Evolutionary conservation across 352 stramenopile genomes (phyloP).

Genomic region (Phytophthora sp.): DNA sequence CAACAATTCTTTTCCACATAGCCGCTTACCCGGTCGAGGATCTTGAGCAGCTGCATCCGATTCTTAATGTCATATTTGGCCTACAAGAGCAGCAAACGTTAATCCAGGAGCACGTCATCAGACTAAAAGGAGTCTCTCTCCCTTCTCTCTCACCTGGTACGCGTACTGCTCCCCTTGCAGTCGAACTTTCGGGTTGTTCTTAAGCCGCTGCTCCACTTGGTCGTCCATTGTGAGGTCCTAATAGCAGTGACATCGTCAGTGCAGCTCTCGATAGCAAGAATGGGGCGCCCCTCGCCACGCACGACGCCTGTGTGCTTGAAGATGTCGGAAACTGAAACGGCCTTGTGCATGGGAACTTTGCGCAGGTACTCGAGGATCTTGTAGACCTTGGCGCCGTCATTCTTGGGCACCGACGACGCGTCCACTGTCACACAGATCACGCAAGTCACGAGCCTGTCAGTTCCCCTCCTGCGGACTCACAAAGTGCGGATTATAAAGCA

Average conservation of each 20-base stretch:
- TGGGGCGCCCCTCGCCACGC: conserved; percentile 37
- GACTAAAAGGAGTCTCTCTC: neutral
- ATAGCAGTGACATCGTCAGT: conserved; percentile 1
- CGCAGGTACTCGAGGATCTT: conserved; percentile 89
- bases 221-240: conserved; percentile 83
- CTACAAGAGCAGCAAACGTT: conserved; percentile 33
- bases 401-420: conserved; percentile 80
- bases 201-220: conserved; percentile 83
- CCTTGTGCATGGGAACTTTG: conserved; percentile 82
- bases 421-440: conserved; percentile 57
- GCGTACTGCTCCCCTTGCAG: conserved; percentile 78
- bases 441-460: conserved; percentile 1
- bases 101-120: conserved; percentile 1
- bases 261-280: neutral
- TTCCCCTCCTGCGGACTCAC: neutral
- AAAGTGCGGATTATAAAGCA: neutral
- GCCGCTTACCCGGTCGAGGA: conserved; percentile 71
- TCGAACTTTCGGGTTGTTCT: conserved; percentile 89
- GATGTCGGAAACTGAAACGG: conserved; percentile 70
- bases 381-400: conserved; percentile 87
- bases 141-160: conserved; percentile 60
- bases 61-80: conserved; percentile 92
- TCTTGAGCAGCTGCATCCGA: conserved; percentile 73
- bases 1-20: neutral
- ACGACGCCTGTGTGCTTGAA: conserved; percentile 88